phyloP scores from a whole-genome alignment of 352 stramenopile species.

The Phytopythium montanum region DNA sequence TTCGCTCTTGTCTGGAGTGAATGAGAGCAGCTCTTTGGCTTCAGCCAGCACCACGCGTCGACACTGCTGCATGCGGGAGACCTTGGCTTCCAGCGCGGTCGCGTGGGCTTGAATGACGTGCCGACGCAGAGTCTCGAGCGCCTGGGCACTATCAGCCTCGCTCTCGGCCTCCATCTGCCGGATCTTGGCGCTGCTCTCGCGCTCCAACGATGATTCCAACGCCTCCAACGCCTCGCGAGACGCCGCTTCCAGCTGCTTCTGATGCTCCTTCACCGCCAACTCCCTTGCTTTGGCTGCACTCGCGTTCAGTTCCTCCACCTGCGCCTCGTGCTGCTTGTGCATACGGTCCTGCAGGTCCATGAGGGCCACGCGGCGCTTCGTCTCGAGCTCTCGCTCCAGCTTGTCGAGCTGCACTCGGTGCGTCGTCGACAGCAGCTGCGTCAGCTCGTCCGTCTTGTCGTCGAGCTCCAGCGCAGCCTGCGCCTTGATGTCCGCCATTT shows the following conservation, averaged over 20 bases:
- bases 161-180: slow-evolving; percentile 41
- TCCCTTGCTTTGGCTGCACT: slow-evolving; percentile 20
- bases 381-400: slow-evolving; percentile 36
- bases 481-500: slow-evolving; percentile 19
- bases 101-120: slow-evolving; percentile 25
- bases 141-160: slow-evolving; percentile 29
- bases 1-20: slow-evolving; percentile 9
- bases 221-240: slow-evolving; percentile 29
- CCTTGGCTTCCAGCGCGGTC: slow-evolving; percentile 40
- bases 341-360: slow-evolving; percentile 51
- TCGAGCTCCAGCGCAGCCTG: slow-evolving; percentile 28
- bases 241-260: slow-evolving; percentile 24
- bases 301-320: slow-evolving; percentile 21
- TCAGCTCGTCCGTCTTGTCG: slow-evolving; percentile 34
- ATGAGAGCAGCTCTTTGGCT: slow-evolving; percentile 32
- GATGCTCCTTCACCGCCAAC: slow-evolving; percentile 14
- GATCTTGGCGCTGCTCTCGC: slow-evolving; percentile 32
- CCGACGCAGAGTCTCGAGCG: slow-evolving; percentile 28
- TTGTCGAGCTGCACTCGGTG: slow-evolving; percentile 37
- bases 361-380: slow-evolving; percentile 37
- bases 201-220: slow-evolving; percentile 37
- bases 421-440: slow-evolving; percentile 28
- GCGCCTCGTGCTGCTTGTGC: slow-evolving; percentile 23
- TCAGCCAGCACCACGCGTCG: slow-evolving; percentile 40
- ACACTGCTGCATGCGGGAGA: slow-evolving; percentile 38